Evolutionary conservation across 306 rosid species (phyloP).

Genomic region (Malus orientalis): DNA sequence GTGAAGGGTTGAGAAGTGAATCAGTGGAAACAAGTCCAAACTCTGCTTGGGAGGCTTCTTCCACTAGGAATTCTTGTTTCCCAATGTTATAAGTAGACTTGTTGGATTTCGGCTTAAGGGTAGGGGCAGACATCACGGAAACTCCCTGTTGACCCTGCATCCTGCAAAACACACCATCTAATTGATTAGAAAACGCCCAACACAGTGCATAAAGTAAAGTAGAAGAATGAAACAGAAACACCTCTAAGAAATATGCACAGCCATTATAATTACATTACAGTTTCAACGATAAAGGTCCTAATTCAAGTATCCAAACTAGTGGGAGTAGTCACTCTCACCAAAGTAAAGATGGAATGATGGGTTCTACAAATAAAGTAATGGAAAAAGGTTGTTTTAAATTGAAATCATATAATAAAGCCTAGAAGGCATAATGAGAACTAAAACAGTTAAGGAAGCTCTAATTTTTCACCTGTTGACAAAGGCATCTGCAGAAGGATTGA

Average conservation of each 20-base stretch:
- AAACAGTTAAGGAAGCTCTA: slow-evolving; percentile 3
- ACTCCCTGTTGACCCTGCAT: slow-evolving; percentile 24
- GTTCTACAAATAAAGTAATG: slow-evolving; percentile 23
- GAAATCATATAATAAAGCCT: not conserved
- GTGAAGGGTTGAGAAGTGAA: slow-evolving; percentile 45
- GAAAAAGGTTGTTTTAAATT: slow-evolving; percentile 12
- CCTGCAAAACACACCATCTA: slow-evolving; percentile 24
- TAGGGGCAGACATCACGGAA: slow-evolving; percentile 20
- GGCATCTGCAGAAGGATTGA: slow-evolving; percentile 21
- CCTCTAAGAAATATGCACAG: not conserved
- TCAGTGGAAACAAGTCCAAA: slow-evolving; percentile 42
- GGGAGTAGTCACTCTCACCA: slow-evolving; percentile 30
- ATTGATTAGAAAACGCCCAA: slow-evolving; percentile 15
- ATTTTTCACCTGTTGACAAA: slow-evolving; percentile 31
- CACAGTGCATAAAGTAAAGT: slow-evolving; percentile 1
- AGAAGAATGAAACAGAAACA: slow-evolving; percentile 1
- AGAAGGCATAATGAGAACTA: slow-evolving; percentile 5
- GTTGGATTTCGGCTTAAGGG: slow-evolving; percentile 13
- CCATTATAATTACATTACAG: slow-evolving; percentile 2
- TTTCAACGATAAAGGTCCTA: slow-evolving; percentile 12
- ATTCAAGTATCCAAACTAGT: slow-evolving; percentile 11
- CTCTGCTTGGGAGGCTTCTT: slow-evolving; percentile 25
- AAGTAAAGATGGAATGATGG: slow-evolving; percentile 24
- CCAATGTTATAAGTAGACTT: not conserved
- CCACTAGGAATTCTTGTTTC: slow-evolving; percentile 12